Percentiles rank a stretch among this genome's conserved stretches.
Conservation (phyloP, 345 rosid genomes). For the Ceriops decandra region DNA sequence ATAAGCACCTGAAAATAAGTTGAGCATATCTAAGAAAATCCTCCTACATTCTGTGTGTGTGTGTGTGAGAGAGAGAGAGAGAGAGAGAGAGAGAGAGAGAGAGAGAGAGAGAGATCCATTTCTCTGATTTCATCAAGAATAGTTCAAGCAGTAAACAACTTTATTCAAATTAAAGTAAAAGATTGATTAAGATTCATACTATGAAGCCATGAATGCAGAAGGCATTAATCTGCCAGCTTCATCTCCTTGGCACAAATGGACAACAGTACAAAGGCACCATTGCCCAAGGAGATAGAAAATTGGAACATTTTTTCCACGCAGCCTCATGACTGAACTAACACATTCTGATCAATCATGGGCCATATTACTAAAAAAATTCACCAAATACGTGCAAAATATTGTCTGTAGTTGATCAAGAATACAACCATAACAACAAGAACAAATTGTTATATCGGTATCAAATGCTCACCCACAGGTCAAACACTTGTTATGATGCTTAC, state of each 20-base stretch:
- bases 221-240: neutral
- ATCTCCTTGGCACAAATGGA: too few relatives aligned
- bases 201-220: neutral
- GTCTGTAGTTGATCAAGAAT: too few relatives aligned
- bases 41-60: too few relatives aligned
- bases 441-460: conserved; percentile 6
- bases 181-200: neutral
- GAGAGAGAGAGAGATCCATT: neutral
- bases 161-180: neutral
- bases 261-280: too few relatives aligned
- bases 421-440: neutral
- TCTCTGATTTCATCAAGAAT: neutral
- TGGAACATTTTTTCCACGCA: neutral
- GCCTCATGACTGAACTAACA: neutral
- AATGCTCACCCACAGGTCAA: conserved; percentile 80
- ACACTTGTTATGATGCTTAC: conserved; percentile 89
- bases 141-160: neutral
- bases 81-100: neutral
- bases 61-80: neutral
- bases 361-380: neutral
- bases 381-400: too few relatives aligned
- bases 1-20: neutral
- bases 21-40: too few relatives aligned
- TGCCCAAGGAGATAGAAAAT: neutral
- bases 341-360: neutral